phyloP scores from a whole-genome alignment of 192 early-diverging fungal species.

The Pilaira anomala region DNA sequence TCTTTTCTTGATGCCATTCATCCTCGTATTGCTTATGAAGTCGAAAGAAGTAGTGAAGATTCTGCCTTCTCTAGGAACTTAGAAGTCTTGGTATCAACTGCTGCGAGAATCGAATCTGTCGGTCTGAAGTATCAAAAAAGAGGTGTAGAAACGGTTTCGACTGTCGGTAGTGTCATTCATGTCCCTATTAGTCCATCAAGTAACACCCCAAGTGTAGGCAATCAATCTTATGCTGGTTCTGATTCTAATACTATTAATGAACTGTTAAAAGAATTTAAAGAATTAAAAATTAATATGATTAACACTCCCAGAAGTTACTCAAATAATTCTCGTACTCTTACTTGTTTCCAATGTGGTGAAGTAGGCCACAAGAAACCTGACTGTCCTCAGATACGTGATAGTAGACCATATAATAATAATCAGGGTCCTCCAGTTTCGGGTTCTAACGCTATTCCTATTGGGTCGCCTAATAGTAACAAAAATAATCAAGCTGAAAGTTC shows the following conservation, averaged over 20 bases:
- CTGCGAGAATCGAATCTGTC: not conserved
- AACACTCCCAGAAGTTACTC: too few relatives aligned
- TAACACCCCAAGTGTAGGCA: not conserved
- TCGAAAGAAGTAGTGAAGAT: not conserved
- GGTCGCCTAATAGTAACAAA: too few relatives aligned
- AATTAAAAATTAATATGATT: not conserved
- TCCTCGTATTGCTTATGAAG: not conserved
- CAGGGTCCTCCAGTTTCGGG: not conserved
- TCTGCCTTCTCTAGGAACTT: not conserved
- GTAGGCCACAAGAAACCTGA: slow-evolving; percentile 2
- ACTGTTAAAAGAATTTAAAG: not conserved
- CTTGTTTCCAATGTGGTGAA: slow-evolving; percentile 6
- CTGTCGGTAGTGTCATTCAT: too few relatives aligned
- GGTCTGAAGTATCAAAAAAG: not conserved
- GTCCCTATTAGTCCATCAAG: too few relatives aligned
- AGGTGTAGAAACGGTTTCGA: not conserved
- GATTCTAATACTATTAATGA: not conserved
- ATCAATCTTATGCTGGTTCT: too few relatives aligned
- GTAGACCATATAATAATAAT: too few relatives aligned
- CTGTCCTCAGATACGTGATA: not conserved
- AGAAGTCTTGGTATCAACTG: not conserved
- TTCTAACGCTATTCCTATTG: not conserved
- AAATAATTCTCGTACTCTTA: not conserved
- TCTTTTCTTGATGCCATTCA: not conserved
- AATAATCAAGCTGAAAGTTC: too few relatives aligned